Percentiles rank a stretch among this genome's conserved stretches.
phyloP scores from a whole-genome alignment of 2,329 filamentous ascomycete species.

The Fusarium sp. region DNA sequence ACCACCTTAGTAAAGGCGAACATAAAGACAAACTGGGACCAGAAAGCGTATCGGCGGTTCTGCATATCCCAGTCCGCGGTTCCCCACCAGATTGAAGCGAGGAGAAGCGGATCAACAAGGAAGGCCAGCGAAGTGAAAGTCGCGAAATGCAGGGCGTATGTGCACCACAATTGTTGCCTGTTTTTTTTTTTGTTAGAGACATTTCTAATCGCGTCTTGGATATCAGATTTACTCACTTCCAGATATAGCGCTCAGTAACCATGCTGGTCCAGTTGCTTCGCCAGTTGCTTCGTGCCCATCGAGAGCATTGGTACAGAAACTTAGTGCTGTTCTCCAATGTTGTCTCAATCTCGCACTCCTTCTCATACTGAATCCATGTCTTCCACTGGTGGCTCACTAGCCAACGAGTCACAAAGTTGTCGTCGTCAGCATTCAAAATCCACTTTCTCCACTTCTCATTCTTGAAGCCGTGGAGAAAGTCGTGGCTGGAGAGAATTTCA shows the following conservation, averaged over 20 bases:
- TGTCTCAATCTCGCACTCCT: conserved; percentile 90
- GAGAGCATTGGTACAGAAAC: conserved; percentile 91
- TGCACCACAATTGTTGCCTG: conserved; percentile 92
- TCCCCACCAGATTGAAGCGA: conserved; percentile 75
- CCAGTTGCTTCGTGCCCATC: conserved; percentile 98
- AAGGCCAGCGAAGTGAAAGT: conserved; percentile 92
- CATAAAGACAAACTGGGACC: conserved; percentile 77
- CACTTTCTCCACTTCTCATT: conserved; percentile 90
- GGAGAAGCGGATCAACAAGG: conserved; percentile 77
- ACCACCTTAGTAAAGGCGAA: conserved; percentile 87
- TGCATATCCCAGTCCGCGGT: conserved; percentile 68
- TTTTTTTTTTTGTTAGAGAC: conserved; percentile 37
- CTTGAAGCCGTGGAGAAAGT: conserved; percentile 89
- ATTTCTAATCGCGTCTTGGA: neutral
- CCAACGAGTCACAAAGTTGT: conserved; percentile 98
- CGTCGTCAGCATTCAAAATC: conserved; percentile 94
- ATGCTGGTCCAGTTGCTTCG: conserved; percentile 94
- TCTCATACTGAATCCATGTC: conserved; percentile 94
- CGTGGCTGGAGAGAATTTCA: conserved; percentile 84
- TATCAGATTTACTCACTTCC: conserved; percentile 74
- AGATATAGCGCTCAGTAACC: conserved; percentile 83
- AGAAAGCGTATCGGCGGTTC: conserved; percentile 66
- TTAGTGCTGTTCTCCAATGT: conserved; percentile 89
- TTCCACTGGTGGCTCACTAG: conserved; percentile 92
- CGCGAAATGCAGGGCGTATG: conserved; percentile 91